Conservation (phyloP, 768 basidiomycete genomes). For the Russula earlei region DNA sequence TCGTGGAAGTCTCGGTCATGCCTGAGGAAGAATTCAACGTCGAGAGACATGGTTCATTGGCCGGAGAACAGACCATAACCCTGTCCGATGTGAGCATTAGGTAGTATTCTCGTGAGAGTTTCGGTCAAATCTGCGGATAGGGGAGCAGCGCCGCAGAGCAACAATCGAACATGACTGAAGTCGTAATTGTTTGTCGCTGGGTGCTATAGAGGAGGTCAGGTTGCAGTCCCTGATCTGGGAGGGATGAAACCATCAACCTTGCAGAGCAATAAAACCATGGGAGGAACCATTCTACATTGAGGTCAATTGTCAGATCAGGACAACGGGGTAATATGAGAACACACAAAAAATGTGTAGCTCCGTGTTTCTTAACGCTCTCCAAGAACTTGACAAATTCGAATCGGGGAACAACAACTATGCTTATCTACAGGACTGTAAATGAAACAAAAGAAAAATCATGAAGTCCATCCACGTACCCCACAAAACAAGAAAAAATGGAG, state of each 20-base stretch:
- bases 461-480: slow-evolving; percentile 17
- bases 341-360: slow-evolving; percentile 28
- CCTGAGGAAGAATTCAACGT: slow-evolving; percentile 31
- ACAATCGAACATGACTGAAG: slow-evolving; percentile 22
- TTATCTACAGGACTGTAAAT: slow-evolving; percentile 19
- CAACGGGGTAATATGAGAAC: not conserved
- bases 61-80: slow-evolving; percentile 37
- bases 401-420: slow-evolving; percentile 27
- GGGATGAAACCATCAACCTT: slow-evolving; percentile 20
- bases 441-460: no score
- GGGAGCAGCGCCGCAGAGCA: slow-evolving; percentile 30
- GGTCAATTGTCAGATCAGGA: not conserved
- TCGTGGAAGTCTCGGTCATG: slow-evolving; percentile 58
- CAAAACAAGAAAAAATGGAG: slow-evolving; percentile 24
- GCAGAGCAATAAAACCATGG: slow-evolving; percentile 26
- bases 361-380: slow-evolving; percentile 27
- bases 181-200: slow-evolving; percentile 27
- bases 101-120: slow-evolving; percentile 40
- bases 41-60: not conserved
- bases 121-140: slow-evolving; percentile 29
- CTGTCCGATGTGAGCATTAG: slow-evolving; percentile 49
- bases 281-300: slow-evolving; percentile 23
- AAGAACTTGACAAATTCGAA: slow-evolving; percentile 29
- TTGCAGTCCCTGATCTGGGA: not conserved
- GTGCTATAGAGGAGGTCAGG: slow-evolving; percentile 18